A percentile compares a stretch with the other conserved stretches of the same genome.
phyloP scores from a whole-genome alignment of 208 protist genomes.

The Acanthamoeba comandoni region DNA sequence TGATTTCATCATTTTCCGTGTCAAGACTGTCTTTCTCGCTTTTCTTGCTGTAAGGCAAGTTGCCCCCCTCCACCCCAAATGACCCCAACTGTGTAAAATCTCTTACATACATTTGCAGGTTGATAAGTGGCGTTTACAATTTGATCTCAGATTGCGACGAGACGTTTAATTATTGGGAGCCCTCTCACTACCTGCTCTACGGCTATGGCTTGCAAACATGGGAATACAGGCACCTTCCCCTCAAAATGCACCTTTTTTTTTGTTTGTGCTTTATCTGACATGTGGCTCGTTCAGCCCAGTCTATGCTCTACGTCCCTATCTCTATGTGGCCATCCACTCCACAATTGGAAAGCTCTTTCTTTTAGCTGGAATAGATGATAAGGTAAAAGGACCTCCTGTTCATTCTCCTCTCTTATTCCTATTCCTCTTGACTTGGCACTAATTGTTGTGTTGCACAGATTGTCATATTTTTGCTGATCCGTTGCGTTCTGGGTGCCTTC shows the following conservation, averaged over 20 bases:
- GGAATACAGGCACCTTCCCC: constrained; percentile 90
- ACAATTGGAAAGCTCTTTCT: constrained; percentile 35
- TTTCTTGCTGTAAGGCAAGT: constrained; percentile 28
- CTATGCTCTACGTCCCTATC: constrained; percentile 93
- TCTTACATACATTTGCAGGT: neutral
- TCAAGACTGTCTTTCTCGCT: constrained; percentile 41
- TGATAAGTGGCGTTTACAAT: constrained; percentile 76
- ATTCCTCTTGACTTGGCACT: neutral
- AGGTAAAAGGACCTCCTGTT: neutral
- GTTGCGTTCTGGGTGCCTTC: constrained; percentile 75
- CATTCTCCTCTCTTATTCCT: neutral
- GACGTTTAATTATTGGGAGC: constrained; percentile 97
- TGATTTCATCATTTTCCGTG: constrained; percentile 38
- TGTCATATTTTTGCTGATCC: constrained; percentile 70
- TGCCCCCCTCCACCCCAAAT: neutral
- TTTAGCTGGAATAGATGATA: constrained; percentile 33
- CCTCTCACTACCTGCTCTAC: constrained; percentile 93
- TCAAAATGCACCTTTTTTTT: neutral
- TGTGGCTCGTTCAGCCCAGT: constrained; percentile 79
- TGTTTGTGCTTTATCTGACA: neutral
- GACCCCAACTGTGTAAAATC: neutral
- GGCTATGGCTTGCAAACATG: constrained; percentile 95
- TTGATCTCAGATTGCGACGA: constrained; percentile 95
- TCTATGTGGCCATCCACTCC: constrained; percentile 92
- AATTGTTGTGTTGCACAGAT: constrained; percentile 56